phyloP scores from a whole-genome alignment of 108 stramenopile genomes.

The Skeletonema tropicum region DNA sequence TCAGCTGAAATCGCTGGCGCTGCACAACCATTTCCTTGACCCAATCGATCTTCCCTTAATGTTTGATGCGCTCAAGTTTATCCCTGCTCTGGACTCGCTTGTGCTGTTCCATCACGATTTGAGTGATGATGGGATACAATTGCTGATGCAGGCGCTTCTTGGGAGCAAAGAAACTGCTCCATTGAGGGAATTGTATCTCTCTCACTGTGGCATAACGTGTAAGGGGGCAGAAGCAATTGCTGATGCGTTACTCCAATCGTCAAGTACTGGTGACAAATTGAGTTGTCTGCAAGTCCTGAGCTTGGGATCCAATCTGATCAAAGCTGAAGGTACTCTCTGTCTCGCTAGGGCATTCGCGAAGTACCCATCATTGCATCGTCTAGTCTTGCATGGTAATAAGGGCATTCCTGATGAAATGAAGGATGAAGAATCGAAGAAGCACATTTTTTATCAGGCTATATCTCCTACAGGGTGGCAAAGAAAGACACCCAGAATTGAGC shows the following conservation, averaged over 20 bases:
- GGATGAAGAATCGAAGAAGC: neutral
- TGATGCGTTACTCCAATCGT: constrained; percentile 5
- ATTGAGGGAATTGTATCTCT: constrained; percentile 30
- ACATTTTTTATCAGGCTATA: constrained; percentile 10
- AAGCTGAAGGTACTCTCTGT: constrained; percentile 2
- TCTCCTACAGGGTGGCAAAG: constrained; percentile 17
- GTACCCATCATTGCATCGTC: constrained; percentile 19
- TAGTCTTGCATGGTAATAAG: constrained; percentile 31
- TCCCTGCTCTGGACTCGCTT: constrained; percentile 10
- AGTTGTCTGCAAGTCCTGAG: constrained; percentile 26
- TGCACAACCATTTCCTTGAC: constrained; percentile 25
- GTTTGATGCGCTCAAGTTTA: constrained; percentile 11
- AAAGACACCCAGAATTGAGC: neutral
- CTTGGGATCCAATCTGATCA: constrained; percentile 34
- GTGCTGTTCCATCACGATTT: constrained; percentile 37
- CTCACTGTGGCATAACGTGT: constrained; percentile 26
- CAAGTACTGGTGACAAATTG: constrained; percentile 5
- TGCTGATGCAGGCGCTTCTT: constrained; percentile 14
- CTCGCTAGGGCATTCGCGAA: constrained; percentile 22
- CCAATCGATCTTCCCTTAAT: constrained; percentile 6
- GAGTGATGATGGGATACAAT: constrained; percentile 7
- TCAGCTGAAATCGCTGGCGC: constrained; percentile 7
- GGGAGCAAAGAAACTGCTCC: neutral
- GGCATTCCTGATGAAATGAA: neutral
- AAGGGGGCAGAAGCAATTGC: constrained; percentile 22